Percentiles rank a stretch among this genome's conserved stretches.
Evolutionary conservation across 805 yeast species (phyloP).

Genomic region (Candida fluviatilis): DNA sequence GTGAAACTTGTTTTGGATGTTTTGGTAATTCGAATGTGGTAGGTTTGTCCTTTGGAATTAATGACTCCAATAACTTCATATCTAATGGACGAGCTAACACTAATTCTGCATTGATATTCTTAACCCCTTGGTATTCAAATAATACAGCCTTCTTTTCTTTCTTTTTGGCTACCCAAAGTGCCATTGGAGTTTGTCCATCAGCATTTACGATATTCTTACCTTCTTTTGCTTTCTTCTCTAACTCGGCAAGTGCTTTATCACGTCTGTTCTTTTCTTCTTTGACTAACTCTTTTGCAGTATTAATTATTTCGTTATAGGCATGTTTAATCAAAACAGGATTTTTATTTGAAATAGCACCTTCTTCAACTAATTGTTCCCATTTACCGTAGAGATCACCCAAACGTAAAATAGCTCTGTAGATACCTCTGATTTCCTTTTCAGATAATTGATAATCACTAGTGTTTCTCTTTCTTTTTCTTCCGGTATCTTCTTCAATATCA

Average conservation of each 20-base stretch:
- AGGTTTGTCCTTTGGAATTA: constrained; percentile 53
- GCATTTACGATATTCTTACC: constrained; percentile 33
- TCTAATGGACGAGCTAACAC: constrained; percentile 82
- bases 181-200: constrained; percentile 44
- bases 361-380: constrained; percentile 85
- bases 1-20: constrained; percentile 75
- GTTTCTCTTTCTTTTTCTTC: constrained; percentile 25
- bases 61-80: constrained; percentile 57
- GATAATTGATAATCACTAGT: constrained; percentile 50
- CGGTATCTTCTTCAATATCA: constrained; percentile 28
- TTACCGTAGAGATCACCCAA: constrained; percentile 72
- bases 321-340: constrained; percentile 74
- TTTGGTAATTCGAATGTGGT: constrained; percentile 54
- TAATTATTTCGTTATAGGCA: constrained; percentile 69
- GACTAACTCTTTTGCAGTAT: constrained; percentile 56
- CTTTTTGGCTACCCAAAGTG: constrained; percentile 58
- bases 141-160: constrained; percentile 87
- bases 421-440: constrained; percentile 81
- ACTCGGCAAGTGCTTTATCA: constrained; percentile 46
- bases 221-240: constrained; percentile 57
- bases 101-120: constrained; percentile 86
- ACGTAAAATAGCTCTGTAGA: constrained; percentile 77
- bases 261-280: constrained; percentile 65
- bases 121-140: constrained; percentile 84
- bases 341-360: constrained; percentile 83